Base-by-base conservation (phyloP, 2,329 filamentous ascomycete genomes). In the Gremmenia infestans region DNA sequence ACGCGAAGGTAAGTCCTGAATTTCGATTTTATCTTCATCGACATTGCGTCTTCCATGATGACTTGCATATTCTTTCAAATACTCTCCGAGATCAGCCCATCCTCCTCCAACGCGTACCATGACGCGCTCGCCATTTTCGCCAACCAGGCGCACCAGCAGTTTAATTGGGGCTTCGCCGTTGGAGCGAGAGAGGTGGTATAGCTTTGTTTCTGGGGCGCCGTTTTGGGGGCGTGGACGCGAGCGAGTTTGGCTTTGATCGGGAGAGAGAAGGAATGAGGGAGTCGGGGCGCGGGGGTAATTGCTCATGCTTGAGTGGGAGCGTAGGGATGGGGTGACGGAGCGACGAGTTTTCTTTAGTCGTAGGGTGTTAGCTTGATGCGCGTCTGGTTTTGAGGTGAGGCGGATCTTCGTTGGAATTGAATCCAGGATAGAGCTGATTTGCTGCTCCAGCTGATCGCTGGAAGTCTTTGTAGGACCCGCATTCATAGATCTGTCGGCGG, bases 101-200 rank as follows among this genome's bases (percentile, higher is more conserved):
- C 94, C 94, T 57, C 94, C 94, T 12, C 94, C 94, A 12, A 99
- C 93, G 37, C 94, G 88, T 7, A 99, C 94, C 94, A 99, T 97
- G 59, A 97, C 91, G 51, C 94, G 85, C 72, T 97, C 91, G 15
- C 89, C 90, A 55, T 85, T 81, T 70, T 96, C 91, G 50, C 94
- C 94, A 2, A 99, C 92, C 1, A 91, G 86, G 15, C 94, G 88
- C 52, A 99, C 92, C 67, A 95, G 96, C 5, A 99, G 82, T 73
- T 97, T 97, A 68, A 97, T 92, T 0, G 94, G 94, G 12, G 90
- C 83, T 61, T 94, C 87, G 55, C 89, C 89, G 37, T 87, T 91
- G 17, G 88, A 86, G 48, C 91, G 85, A 14, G 90, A 91, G 39
- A 99, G 81, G 72, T 97, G 92, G 67, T 97, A 99, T 2, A 97